These are phyloP conservation scores for Chlorencoelia australis DNA, from an alignment of 2,329 filamentous ascomycete genomes.

Conservation along the genomic window DNA sequence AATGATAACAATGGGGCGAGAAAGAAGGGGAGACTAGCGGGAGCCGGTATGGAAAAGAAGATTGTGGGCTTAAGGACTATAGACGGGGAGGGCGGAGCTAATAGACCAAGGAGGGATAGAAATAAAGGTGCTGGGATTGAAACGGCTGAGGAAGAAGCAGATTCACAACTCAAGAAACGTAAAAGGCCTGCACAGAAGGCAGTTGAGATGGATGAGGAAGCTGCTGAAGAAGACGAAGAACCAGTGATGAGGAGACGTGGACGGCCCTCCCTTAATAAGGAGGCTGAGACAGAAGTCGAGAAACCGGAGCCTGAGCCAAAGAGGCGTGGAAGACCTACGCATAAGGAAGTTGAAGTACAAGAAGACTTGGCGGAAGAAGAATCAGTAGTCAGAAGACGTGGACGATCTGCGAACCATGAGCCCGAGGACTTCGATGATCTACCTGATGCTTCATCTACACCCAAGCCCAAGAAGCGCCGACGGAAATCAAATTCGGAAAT, in stretches of 20 bases:
- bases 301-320: background rate
- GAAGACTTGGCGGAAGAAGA: background rate
- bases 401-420: background rate
- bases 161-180: background rate
- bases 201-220: background rate
- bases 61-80: no score
- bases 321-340: conserved; percentile 1
- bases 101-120: no score
- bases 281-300: background rate
- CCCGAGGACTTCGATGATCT: no score
- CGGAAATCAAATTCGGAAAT: background rate
- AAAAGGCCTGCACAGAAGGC: no score
- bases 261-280: conserved; percentile 5
- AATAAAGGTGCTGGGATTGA: background rate
- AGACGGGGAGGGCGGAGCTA: no score
- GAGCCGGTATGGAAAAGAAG: no score
- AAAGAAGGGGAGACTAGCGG: background rate
- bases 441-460: no score
- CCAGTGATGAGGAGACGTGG: conserved; percentile 6
- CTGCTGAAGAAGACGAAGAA: background rate
- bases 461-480: no score
- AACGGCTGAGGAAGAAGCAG: background rate
- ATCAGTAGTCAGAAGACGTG: background rate
- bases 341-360: background rate
- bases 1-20: no score